Conservation (phyloP, 2,329 filamentous ascomycete species). For the Colletotrichum siamense region DNA sequence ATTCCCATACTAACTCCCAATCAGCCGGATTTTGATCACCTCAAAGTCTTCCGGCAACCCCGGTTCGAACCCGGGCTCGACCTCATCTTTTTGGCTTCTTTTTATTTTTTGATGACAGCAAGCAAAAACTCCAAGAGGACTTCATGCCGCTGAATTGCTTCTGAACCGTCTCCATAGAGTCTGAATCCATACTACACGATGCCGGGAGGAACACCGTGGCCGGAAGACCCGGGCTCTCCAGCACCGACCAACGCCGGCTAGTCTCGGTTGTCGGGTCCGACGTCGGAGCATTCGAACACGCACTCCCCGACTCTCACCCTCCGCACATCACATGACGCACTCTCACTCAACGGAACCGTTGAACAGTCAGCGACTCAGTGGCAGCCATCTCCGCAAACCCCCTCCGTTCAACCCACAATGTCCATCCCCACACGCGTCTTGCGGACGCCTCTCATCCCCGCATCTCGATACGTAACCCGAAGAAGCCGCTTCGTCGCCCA, state of each 20-base stretch:
- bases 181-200: accelerated
- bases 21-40: slow-evolving; percentile 14
- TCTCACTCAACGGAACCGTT: background rate
- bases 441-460: slow-evolving; percentile 1
- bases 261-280: background rate
- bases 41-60: slow-evolving; percentile 13
- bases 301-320: background rate
- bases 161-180: background rate
- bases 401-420: background rate
- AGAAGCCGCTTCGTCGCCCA: background rate
- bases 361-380: background rate
- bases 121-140: accelerated
- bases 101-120: background rate
- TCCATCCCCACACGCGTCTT: background rate
- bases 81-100: background rate
- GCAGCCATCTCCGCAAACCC: background rate
- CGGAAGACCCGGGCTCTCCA: background rate
- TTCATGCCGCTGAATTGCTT: background rate
- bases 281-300: background rate
- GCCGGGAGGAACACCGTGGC: background rate
- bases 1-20: background rate
- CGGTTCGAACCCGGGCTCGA: slow-evolving; percentile 22
- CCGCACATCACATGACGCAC: background rate
- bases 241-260: background rate
- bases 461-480: background rate